phyloP scores from a whole-genome alignment of 805 yeast genomes.

The Metschnikowia colocasiae region DNA sequence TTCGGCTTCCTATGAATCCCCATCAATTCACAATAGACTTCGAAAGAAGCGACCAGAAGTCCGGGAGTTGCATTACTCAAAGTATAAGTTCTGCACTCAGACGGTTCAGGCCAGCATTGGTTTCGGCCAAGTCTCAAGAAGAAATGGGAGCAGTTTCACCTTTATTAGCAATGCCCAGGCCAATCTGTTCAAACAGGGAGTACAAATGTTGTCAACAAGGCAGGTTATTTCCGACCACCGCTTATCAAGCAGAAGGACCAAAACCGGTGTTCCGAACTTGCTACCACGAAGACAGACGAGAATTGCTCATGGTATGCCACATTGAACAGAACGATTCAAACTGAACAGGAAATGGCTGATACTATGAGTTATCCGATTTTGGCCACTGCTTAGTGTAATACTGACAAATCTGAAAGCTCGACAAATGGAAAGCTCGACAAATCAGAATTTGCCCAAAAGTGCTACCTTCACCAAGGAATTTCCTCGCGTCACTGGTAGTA shows the following conservation, averaged over 20 bases:
- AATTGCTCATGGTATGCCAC: not conserved
- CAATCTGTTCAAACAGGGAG: not conserved
- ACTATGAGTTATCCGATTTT: slow-evolving; percentile 16
- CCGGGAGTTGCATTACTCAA: slow-evolving; percentile 13
- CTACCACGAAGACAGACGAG: slow-evolving; percentile 5
- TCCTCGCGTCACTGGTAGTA: not conserved
- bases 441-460: slow-evolving; percentile 10
- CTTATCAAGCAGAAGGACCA: slow-evolving; percentile 4
- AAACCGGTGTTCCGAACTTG: not conserved
- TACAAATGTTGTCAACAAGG: slow-evolving; percentile 13
- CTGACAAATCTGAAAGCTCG: slow-evolving; percentile 1
- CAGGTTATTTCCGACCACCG: slow-evolving; percentile 1
- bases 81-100: slow-evolving; percentile 13
- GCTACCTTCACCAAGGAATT: slow-evolving; percentile 9
- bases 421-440: slow-evolving; percentile 2
- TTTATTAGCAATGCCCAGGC: slow-evolving; percentile 13
- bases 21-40: slow-evolving; percentile 3
- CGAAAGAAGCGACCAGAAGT: slow-evolving; percentile 4
- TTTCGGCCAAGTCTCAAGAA: slow-evolving; percentile 8
- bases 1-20: not conserved
- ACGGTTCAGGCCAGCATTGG: slow-evolving; percentile 7
- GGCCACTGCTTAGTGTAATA: slow-evolving; percentile 13
- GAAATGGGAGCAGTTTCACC: slow-evolving; percentile 11
- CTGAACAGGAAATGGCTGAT: slow-evolving; percentile 20
- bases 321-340: slow-evolving; percentile 2